Evolutionary conservation across 1,139 yeast species (phyloP), one percentile per base, ranked within the genome.

Genomic region (Chernovozyma aurita): DNA sequence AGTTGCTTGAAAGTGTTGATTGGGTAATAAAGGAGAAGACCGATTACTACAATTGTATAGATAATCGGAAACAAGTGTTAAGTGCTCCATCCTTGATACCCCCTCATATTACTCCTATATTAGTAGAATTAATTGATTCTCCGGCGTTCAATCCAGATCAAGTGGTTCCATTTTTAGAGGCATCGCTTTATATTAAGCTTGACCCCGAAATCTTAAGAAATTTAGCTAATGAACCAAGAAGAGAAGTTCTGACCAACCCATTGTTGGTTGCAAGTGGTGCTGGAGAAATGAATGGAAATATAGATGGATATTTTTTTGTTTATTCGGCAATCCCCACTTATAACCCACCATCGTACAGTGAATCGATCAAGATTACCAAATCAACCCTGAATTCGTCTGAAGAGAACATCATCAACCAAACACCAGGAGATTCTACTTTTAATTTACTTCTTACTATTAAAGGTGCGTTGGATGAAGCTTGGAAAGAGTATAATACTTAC

Each of bases 231-330:
- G 85, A 77, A 43, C 86, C 87, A 2, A 56, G 86, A 30, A 60
- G 67, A 39, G 79, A 81, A 3, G 84, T 78, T 0, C 70, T 76
- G 28, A 79, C 87, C 5, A 78, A 77, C 40, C 85, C 88, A 3
- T 54, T 84, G 38, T 57, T 84, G 12, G 85, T 81, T 4, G 90
- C 87, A 4, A 78, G 86, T 35, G 92, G 92, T 1, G 85, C 88
- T 3, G 75, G 85, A 36, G 90, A 82, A 42, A 57, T 84, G 44
- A 82, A 83, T 52, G 88, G 87, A 2, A 66, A 74, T 28, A 70
- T 83, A n/a, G 83, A 81, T 53, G 90, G 88, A 0, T 84, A 84
- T 52, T 65, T 82, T 34, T 67, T 81, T 31, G 78, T 80, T 27
- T 83, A 81, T 53, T 75, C 81, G 41, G 80, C 85, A 2, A 72